Evolutionary conservation across 495 filamentous ascomycete genomes (phyloP), one percentile per base, ranked within the genome.

Genomic region (Xylaria venustula): DNA sequence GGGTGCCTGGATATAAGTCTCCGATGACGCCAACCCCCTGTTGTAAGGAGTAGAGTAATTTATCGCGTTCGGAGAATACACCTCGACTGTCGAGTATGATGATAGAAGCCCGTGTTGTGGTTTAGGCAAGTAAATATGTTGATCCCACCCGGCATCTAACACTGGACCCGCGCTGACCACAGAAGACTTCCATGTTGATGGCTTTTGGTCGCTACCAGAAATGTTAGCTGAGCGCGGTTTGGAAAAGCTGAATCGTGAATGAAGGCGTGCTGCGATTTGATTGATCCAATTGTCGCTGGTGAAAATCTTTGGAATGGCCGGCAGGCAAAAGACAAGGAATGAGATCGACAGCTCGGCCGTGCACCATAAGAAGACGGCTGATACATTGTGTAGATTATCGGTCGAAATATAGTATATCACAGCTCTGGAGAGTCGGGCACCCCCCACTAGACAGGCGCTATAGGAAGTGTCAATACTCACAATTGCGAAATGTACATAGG

Each of bases 291-390:
- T 51, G 50, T 36, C 22, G 30, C 32, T 15, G 15, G 32, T 37
- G 50, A 53, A 53, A 32, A 53, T 40, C 19, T 36, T 36, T 22
- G 50, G 50, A 5, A 53, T 19, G 1, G 50, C 50, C 3, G 50
- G 50, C 12, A 53, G 30, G 32, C 50, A 53, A 20, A 53, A 53
- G 30, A 53, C 32, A 15, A 53, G 50, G 32, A 53, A 37, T 2
- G 50, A 28, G 6, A 23, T 26, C 17, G 17, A 23, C 12, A 53
- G 8, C 32, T 53, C 50, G 30, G 32, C 30, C n/a, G 50, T 37
- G 9, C 50, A 53, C 50, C 50, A 53, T 5, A 53, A 7, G 23
- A 37, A 15, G 1, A 53, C 50, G 0, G 50, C 9, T 17, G 50
- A 53, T 12, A 53, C 22, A 17, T 37, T 53, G 32, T 53, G 40